Evolutionary conservation across 305 asterid species (phyloP), one percentile per base, ranked within the genome.

Genomic region (Solanum hybrid): DNA sequence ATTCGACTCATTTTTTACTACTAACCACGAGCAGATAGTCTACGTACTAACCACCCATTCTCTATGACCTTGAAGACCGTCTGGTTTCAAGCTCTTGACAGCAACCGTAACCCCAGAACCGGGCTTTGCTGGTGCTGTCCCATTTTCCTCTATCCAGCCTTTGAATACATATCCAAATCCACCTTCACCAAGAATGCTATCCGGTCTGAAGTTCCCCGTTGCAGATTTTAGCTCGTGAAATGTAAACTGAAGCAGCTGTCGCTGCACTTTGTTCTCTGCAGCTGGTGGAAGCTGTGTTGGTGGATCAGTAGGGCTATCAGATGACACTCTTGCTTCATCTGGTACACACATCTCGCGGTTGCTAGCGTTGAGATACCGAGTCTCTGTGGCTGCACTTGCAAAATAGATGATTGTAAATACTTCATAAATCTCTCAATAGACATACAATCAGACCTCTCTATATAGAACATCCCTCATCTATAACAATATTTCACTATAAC

Each of bases 51-150:
- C 99, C 99, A 97, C 95, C 99, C 99, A 97, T 95, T 97, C 99
- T 92, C 99, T 93, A 92, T 97, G 99, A 92, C 99, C 99, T 93
- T 97, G 99, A 88, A 97, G 96, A 32, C 97, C 99, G 27, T 96
- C 97, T 3, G 94, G 98, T 93, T 97, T 97, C 94, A 97, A 94
- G 89, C 95, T 96, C 95, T 97, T 96, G 93, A 96, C 99, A 15
- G 99, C 99, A 89, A 96, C 99, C 0, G 99, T 95, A 89, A 93
- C 56, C 24, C 99, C 99, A 0, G 96, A 94, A 15, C 98, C 99
- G 31, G 98, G 98, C 91, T 94, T 96, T 6, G 98, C 98, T 10
- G 98, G 97, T 27, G 93, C 95, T 6, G 98, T 95, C 60, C 98
- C 98, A 22, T 93, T 95, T 92, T 96, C 98, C 89, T 96, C 98